Evolutionary conservation across 75 land plant species (phyloP).

Genomic region (Pinus taeda): DNA sequence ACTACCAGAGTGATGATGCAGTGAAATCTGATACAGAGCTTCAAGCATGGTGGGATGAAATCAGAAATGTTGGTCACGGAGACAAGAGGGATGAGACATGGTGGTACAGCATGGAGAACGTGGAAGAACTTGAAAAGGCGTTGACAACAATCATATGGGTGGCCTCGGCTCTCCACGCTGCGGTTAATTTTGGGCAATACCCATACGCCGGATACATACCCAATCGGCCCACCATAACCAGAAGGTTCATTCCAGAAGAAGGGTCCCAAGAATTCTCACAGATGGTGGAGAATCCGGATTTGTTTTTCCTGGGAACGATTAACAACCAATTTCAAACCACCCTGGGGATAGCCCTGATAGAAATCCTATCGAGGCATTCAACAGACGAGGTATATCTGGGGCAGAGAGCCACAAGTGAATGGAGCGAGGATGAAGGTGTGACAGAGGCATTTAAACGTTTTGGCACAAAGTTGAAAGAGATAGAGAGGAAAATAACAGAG

Average conservation of each 20-base stretch:
- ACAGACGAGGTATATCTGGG: too few species aligned
- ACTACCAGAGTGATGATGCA: slow-evolving; percentile 37
- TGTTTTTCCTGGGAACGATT: background rate
- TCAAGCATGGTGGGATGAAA: slow-evolving; percentile 71
- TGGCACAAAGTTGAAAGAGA: too few species aligned
- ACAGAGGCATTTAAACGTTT: background rate
- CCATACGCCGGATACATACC: slow-evolving; percentile 66
- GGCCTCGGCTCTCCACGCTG: too few species aligned
- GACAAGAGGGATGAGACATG: slow-evolving; percentile 70
- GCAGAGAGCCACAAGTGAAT: slow-evolving; percentile 11
- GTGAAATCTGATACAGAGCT: slow-evolving; percentile 54
- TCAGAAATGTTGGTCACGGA: slow-evolving; percentile 54
- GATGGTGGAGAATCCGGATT: too few species aligned
- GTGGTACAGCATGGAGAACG: slow-evolving; percentile 43
- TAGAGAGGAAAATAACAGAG: too few species aligned
- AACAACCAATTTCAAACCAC: background rate
- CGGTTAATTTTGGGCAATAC: slow-evolving; percentile 16
- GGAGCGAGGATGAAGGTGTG: background rate
- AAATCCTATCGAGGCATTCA: too few species aligned
- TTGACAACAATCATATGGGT: slow-evolving; percentile 15
- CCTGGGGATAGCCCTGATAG: background rate
- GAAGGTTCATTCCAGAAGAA: slow-evolving; percentile 58
- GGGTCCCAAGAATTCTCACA: too few species aligned
- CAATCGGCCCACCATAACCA: slow-evolving; percentile 52
- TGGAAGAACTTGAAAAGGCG: slow-evolving; percentile 26